These are phyloP conservation scores for Podospora conica DNA, from an alignment of 495 filamentous ascomycete species.

Conservation along the genomic window DNA sequence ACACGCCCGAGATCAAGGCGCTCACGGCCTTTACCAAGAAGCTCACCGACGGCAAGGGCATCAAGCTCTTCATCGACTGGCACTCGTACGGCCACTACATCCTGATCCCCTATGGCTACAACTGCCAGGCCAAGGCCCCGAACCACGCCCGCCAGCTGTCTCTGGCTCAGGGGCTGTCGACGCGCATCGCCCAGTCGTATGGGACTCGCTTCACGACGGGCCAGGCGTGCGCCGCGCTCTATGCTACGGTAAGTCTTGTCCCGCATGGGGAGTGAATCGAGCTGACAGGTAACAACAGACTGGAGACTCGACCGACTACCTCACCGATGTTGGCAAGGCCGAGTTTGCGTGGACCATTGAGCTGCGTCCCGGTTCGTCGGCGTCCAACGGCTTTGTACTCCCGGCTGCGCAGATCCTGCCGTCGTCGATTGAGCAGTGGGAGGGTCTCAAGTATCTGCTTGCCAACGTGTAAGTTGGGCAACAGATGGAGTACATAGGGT, in stretches of 20 bases:
- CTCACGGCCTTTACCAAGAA: slow-evolving; percentile 36
- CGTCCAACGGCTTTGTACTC: slow-evolving; percentile 50
- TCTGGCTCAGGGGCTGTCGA: slow-evolving; percentile 35
- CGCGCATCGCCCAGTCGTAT: slow-evolving; percentile 40
- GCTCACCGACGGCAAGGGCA: slow-evolving; percentile 37
- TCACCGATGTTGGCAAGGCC: slow-evolving; percentile 44
- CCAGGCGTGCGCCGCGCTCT: slow-evolving; percentile 54
- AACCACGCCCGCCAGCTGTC: slow-evolving; percentile 44
- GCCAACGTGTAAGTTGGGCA: slow-evolving; percentile 30
- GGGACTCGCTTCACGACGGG: slow-evolving; percentile 46
- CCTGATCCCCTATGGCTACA: slow-evolving; percentile 31
- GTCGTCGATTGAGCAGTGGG: slow-evolving; percentile 46
- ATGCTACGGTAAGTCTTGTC: slow-evolving; percentile 32
- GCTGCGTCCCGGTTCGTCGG: slow-evolving; percentile 35
- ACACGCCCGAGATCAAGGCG: slow-evolving; percentile 45
- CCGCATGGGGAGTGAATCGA: neutral
- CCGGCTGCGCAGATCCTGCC: slow-evolving; percentile 52
- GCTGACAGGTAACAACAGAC: slow-evolving; percentile 19
- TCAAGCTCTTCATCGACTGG: slow-evolving; percentile 57
- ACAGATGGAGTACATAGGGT: neutral
- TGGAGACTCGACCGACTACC: slow-evolving; percentile 50
- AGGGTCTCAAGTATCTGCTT: slow-evolving; percentile 48
- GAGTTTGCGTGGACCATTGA: slow-evolving; percentile 53
- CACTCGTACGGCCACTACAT: slow-evolving; percentile 52
- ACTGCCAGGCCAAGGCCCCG: slow-evolving; percentile 31